phyloP scores from a whole-genome alignment of 129 eudicot genomes.

The Ambrosia trifida region DNA sequence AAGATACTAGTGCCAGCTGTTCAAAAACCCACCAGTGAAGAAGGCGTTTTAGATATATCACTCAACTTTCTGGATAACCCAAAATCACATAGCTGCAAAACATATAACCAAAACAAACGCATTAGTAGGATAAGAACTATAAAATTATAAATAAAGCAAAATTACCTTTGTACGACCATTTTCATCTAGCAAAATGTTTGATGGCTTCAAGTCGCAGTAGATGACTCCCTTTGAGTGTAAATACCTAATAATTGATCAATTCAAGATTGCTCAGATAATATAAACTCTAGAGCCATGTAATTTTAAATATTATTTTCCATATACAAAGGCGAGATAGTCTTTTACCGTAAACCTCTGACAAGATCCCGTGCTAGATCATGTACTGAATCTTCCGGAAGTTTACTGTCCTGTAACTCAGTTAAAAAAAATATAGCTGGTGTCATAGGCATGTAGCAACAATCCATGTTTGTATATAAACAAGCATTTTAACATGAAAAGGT shows the following conservation, averaged over 20 bases:
- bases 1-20: not conserved
- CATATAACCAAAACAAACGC: constrained; percentile 20
- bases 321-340: constrained; percentile 27
- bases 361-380: constrained; percentile 86
- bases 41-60: constrained; percentile 78
- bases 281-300: constrained; percentile 13
- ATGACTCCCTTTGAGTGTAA: constrained; percentile 91
- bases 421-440: constrained; percentile 13
- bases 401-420: constrained; percentile 59
- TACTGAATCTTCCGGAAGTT: constrained; percentile 95
- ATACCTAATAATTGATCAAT: constrained; percentile 49
- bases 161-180: constrained; percentile 93
- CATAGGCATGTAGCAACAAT: constrained; percentile 8
- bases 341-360: constrained; percentile 86
- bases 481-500: not conserved
- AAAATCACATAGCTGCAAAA: constrained; percentile 84
- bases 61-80: constrained; percentile 87
- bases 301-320: not conserved
- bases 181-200: constrained; percentile 89
- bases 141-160: constrained; percentile 3
- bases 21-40: constrained; percentile 60
- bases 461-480: not conserved
- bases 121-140: not conserved
- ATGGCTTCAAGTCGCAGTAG: constrained; percentile 92
- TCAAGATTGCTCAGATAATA: constrained; percentile 24